Base-by-base conservation (phyloP, 2,329 filamentous ascomycete genomes). In the Juglanconis sp. region DNA sequence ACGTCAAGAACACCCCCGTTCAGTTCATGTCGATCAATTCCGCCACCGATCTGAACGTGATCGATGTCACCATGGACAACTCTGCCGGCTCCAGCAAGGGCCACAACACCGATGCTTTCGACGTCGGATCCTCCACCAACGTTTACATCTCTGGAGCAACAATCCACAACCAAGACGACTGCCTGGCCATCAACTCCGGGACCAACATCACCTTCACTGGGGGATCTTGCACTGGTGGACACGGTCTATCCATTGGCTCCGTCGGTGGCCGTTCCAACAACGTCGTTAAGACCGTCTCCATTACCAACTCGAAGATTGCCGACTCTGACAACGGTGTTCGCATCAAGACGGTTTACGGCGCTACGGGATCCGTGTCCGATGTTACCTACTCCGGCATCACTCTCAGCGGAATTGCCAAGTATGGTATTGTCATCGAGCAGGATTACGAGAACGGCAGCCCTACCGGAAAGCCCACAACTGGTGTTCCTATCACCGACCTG, bases 81-180 rank as follows among this genome's bases (percentile, higher is more conserved):
- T 71, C 72, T 3, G 68, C 66, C 5, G 76, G 75, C 8, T 71
- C 76, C 62, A 59, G 10, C 17, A 60, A 67, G 24, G 70, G 69
- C 30, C 71, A 81, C 66, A 87, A 87, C 75, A 86, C 83, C 1
- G 84, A 86, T 66, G 84, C 77, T 1, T 87, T 86, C 64, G 82
- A 86, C 60, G 76, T 87, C 51, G 79, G 81, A 53, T 73, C 69
- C 46, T 82, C 78, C 38, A 74, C 68, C 17, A 76, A 76, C 46
- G 74, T 86, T 17, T 77, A 73, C 61, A 86, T 87, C 63, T 75
- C 74, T 15, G 79, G 79, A 36, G 81, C 81, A 36, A 76, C 73
- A 35, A 75, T 87, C 56, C 77, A 82, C 68, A 87, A 86, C 74
- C 84, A 87, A 71, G 84, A 87, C 59, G 84, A 87, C 67, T 87